Conservation (phyloP, 495 filamentous ascomycete genomes). For the Hypoxylon intermedium region DNA sequence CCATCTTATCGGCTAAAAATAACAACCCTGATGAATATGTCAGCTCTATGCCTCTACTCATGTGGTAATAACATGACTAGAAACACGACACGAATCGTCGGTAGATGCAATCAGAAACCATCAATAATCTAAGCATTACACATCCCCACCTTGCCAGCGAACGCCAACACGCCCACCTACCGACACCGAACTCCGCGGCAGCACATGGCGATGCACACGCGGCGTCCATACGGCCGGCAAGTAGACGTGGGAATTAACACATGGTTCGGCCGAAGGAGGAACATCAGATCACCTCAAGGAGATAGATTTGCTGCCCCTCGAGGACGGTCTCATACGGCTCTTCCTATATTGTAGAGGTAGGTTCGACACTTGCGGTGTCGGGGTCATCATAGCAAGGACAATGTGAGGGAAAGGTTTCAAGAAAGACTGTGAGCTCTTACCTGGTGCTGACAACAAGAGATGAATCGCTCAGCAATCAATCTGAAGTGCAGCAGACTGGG, state of each 20-base stretch:
- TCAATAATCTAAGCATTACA: constrained; percentile 55
- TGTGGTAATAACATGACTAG: constrained; percentile 9
- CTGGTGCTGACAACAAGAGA: background rate
- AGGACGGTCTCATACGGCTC: constrained; percentile 58
- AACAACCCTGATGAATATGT: constrained; percentile 1
- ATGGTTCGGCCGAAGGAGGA: constrained; percentile 27
- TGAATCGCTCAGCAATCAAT: background rate
- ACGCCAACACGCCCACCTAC: constrained; percentile 32
- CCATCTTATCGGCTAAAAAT: too few relatives aligned
- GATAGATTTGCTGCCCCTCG: constrained; percentile 6
- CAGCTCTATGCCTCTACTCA: constrained; percentile 1
- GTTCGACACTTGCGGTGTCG: constrained; percentile 58
- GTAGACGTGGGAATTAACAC: constrained; percentile 9
- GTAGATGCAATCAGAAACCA: constrained; percentile 55
- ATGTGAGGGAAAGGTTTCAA: background rate
- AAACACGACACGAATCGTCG: constrained; percentile 19
- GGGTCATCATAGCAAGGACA: constrained; percentile 54
- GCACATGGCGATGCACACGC: constrained; percentile 59
- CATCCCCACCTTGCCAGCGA: constrained; percentile 46
- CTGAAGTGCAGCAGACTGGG: background rate
- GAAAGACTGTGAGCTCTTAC: constrained; percentile 9
- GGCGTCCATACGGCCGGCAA: constrained; percentile 31
- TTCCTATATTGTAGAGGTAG: constrained; percentile 55
- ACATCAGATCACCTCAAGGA: background rate
- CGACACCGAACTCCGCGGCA: constrained; percentile 44